phyloP scores from a whole-genome alignment of 371 early-diverging fungal species.

The Funneliformis caledonium region DNA sequence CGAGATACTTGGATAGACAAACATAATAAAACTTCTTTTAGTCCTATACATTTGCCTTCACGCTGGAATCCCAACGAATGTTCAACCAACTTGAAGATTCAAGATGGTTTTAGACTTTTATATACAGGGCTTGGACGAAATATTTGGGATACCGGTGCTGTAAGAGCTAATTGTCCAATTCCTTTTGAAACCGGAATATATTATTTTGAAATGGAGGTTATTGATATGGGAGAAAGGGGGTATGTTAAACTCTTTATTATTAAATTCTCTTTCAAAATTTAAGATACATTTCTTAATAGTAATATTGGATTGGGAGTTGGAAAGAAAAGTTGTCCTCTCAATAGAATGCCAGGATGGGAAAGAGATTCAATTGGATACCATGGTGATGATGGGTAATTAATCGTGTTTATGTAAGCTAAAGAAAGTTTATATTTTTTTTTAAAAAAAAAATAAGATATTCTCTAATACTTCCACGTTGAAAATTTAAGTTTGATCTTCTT shows the following conservation, averaged over 20 bases:
- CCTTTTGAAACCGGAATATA: constrained; percentile 84
- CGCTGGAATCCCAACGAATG: not conserved
- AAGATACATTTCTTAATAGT: not conserved
- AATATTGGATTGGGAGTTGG: constrained; percentile 21
- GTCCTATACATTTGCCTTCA: not conserved
- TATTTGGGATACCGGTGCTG: constrained; percentile 74
- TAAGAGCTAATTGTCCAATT: constrained; percentile 81
- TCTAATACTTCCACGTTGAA: too few species aligned
- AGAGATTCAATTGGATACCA: constrained; percentile 74
- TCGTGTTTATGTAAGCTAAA: too few species aligned
- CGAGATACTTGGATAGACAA: constrained; percentile 8
- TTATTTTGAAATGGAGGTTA: constrained; percentile 86
- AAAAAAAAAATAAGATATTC: too few species aligned
- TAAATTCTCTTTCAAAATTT: not conserved
- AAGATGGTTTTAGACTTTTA: not conserved
- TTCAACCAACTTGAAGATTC: not conserved
- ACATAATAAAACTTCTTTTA: constrained; percentile 10
- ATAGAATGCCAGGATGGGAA: constrained; percentile 64
- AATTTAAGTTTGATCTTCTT: constrained; percentile 52
- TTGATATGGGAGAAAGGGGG: constrained; percentile 89
- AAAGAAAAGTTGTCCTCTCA: not conserved
- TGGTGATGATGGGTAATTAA: constrained; percentile 78
- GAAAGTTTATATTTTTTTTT: too few species aligned
- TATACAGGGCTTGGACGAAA: constrained; percentile 44
- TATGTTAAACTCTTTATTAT: constrained; percentile 42